phyloP scores from a whole-genome alignment of 2,329 filamentous ascomycete species.

The Penicillium griseofulvum region DNA sequence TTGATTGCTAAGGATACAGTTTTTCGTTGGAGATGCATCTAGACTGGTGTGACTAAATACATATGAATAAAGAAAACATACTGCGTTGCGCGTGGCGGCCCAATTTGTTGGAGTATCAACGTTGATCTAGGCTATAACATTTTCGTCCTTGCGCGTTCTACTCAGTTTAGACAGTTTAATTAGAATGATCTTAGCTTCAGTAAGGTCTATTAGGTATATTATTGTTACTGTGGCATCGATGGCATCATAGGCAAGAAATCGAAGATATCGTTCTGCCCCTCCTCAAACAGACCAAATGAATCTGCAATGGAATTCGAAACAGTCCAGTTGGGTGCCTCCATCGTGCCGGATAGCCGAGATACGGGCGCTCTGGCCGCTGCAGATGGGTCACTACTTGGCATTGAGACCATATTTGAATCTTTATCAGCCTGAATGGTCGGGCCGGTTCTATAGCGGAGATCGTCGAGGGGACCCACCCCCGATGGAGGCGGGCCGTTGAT shows the following conservation, averaged over 20 bases:
- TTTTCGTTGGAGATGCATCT: neutral
- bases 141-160: neutral
- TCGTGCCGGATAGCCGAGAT: conserved; percentile 27
- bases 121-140: conserved; percentile 1
- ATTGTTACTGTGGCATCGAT: conserved; percentile 24
- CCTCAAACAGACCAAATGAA: conserved; percentile 38
- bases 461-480: conserved; percentile 15
- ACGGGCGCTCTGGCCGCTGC: conserved; percentile 22
- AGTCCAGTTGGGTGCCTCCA: conserved; percentile 38
- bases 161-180: neutral
- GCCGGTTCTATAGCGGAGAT: conserved; percentile 21
- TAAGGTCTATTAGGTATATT: neutral
- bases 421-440: conserved; percentile 18
- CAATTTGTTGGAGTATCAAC: conserved; percentile 4
- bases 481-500: conserved; percentile 18
- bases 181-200: neutral
- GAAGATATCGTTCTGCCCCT: conserved; percentile 38
- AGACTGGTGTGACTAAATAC: neutral
- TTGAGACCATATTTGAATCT: conserved; percentile 16
- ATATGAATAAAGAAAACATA: conserved; percentile 10
- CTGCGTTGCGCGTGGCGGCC: conserved; percentile 16
- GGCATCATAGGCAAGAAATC: conserved; percentile 38
- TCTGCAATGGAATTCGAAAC: conserved; percentile 38
- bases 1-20: neutral
- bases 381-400: conserved; percentile 20